Evolutionary conservation across 2,329 filamentous ascomycete species (phyloP).

Genomic region (Fusarium floridanum): DNA sequence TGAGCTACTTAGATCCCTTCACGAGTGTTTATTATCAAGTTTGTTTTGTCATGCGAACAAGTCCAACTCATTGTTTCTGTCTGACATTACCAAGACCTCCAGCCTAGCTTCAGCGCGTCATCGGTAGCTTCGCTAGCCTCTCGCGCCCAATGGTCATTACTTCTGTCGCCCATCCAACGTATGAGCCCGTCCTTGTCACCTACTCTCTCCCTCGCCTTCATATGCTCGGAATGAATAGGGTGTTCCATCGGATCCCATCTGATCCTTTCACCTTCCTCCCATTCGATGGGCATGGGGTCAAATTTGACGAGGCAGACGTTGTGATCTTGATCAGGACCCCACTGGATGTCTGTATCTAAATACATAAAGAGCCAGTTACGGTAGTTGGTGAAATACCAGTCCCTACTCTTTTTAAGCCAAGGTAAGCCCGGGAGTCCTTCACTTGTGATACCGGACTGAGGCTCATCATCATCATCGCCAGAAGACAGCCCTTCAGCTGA

Average conservation of each 20-base stretch:
- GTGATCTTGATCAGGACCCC: not conserved
- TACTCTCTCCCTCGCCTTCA: not conserved
- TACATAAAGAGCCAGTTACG: slow-evolving; percentile 5
- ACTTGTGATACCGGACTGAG: not conserved
- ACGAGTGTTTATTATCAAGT: too few relatives aligned
- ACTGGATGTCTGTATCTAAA: slow-evolving; percentile 9
- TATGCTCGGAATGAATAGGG: not conserved
- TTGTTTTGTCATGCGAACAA: too few relatives aligned
- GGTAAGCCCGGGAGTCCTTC: slow-evolving; percentile 13
- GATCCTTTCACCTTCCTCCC: not conserved
- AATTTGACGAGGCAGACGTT: slow-evolving; percentile 6
- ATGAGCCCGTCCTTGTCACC: not conserved
- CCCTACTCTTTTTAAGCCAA: not conserved
- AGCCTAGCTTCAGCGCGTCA: too few relatives aligned
- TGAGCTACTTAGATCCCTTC: too few relatives aligned
- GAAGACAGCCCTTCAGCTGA: not conserved
- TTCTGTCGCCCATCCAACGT: slow-evolving; percentile 6
- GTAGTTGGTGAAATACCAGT: slow-evolving; percentile 3
- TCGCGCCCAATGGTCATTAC: not conserved
- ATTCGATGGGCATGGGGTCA: slow-evolving; percentile 11
- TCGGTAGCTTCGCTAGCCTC: slow-evolving; percentile 5
- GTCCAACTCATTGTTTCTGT: too few relatives aligned
- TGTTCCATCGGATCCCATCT: slow-evolving; percentile 10
- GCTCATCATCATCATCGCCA: not conserved
- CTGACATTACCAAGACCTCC: too few relatives aligned